These are phyloP conservation scores for Solanum ossicruentum DNA, from an alignment of 257 asterid species.

Conservation along the genomic window DNA sequence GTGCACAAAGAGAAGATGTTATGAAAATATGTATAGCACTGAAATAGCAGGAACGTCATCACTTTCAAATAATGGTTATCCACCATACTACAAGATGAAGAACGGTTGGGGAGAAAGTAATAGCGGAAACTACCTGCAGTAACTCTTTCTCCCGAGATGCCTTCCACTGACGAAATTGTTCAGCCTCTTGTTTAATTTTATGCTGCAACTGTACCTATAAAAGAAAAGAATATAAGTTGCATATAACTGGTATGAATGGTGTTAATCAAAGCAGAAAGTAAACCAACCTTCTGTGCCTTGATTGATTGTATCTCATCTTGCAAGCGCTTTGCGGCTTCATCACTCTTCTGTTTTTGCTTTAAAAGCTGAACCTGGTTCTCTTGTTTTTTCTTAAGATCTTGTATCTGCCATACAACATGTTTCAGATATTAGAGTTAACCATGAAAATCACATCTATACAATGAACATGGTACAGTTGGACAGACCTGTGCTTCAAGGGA, in stretches of 20 bases:
- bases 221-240: constrained; percentile 5
- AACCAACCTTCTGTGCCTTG: constrained; percentile 82
- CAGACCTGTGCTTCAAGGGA: constrained; percentile 81
- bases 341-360: constrained; percentile 95
- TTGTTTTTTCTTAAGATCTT: constrained; percentile 94
- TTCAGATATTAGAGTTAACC: neutral
- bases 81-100: neutral
- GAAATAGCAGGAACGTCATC: neutral
- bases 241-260: neutral
- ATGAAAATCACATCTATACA: neutral
- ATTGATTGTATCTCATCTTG: constrained; percentile 96
- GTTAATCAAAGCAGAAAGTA: neutral
- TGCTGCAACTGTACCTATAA: constrained; percentile 88
- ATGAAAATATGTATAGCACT: neutral
- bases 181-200: constrained; percentile 95
- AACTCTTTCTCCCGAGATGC: constrained; percentile 95
- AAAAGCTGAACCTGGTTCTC: constrained; percentile 90
- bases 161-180: constrained; percentile 97
- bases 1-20: neutral
- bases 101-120: neutral
- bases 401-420: constrained; percentile 43
- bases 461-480: constrained; percentile 22
- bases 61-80: neutral
- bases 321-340: constrained; percentile 83
- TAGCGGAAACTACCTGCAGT: constrained; percentile 46